Evolutionary conservation across 2,329 filamentous ascomycete genomes (phyloP), one percentile per base, ranked within the genome.

Genomic region (Chaetomium strumarium): DNA sequence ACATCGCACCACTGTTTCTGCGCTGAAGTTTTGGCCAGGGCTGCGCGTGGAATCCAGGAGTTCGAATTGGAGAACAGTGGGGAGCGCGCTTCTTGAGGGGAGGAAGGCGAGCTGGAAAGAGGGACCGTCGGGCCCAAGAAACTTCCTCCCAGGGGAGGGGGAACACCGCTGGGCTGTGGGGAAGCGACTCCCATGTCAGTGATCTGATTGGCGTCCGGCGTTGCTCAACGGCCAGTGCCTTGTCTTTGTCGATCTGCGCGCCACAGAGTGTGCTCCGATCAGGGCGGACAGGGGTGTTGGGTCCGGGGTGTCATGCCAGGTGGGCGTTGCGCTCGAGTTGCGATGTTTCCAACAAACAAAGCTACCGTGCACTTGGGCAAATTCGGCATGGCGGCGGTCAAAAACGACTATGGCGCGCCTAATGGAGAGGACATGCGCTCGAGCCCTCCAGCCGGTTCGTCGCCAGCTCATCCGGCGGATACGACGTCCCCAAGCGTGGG

Each of bases 71-170:
- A 55, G 57, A 58, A 46, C 42, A 41, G 41, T 42, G 50, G 49
- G 52, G 46, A 49, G 45, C 19, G 37, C 14, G 14, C 30, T 52
- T 51, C 24, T 24, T 24, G 24, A 7, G 7, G 44, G 37, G 47
- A n/a, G 46, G 49, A 39, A 20, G 40, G 45, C 36, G 46, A 11
- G 38, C 40, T 58, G 56, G 56, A 49, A 59, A 53, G 48, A 52
- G 59, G 59, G 59, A 54, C 60, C 58, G 59, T 57, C 59, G 60
- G 60, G 53, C 55, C 60, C 57, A 55, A 40, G 44, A 45, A 12
- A 24, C 48, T 33, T 45, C 37, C 13, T 51, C 46, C 49, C 49
- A 36, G 38, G 33, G 19, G n/a, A n/a, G n/a, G n/a, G n/a, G n/a
- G n/a, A 45, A 36, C 40, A 40, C 51, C 53, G 52, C 44, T 49